Base-by-base conservation (phyloP, 352 stramenopile genomes). In the Phytopythium delawarense region DNA sequence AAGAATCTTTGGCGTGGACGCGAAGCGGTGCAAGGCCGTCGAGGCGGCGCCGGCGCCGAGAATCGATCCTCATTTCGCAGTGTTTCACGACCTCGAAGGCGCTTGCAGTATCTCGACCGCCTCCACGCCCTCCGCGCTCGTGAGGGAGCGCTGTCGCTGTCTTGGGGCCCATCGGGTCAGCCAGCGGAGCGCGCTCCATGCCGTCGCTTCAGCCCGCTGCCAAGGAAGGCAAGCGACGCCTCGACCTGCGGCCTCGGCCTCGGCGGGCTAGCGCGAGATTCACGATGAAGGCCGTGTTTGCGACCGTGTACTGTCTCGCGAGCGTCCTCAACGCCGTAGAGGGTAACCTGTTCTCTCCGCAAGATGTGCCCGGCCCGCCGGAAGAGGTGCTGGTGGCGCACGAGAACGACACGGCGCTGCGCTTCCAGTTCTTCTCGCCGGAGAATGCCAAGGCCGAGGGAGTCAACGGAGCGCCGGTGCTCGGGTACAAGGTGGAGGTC, bases 401-500 rank as follows among this genome's bases (percentile, higher is more conserved):
- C 6, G 65, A 69, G 6, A 81, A 73, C 32, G 76, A 82, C 53
- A 74, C 81, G 46, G 69, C 80, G 1, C 54, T 93, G 63, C 81
- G 66, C 40, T 73, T 91, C 40, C 80, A 91, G 71, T 84, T 91
- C 53, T 59, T 80, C 23, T 76, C 79, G 18, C 81, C 84, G 0
- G 66, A 76, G 49, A 63, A 75, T 16, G 72, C 72, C 54, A 92
- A 86, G 53, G 76, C 78, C 42, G 83, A 92, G 60, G 79, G 79
- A 35, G 77, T 82, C 63, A 88, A 89, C 59, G 81, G 81, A 21
- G 79, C 81, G 1, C 83, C 83, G 1, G 80, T 94, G 46, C 64
- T 94, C 13, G 83, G 83, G 0, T 94, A 94, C 69, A 88, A 85
- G 49, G 78, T 94, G 57, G 83, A 94, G 44, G 64, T 94, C 37